Percentiles rank a stretch among this genome's conserved stretches.
Evolutionary conservation across 106 monocot species (phyloP).

Genomic region (Narthecium ossifragum): DNA sequence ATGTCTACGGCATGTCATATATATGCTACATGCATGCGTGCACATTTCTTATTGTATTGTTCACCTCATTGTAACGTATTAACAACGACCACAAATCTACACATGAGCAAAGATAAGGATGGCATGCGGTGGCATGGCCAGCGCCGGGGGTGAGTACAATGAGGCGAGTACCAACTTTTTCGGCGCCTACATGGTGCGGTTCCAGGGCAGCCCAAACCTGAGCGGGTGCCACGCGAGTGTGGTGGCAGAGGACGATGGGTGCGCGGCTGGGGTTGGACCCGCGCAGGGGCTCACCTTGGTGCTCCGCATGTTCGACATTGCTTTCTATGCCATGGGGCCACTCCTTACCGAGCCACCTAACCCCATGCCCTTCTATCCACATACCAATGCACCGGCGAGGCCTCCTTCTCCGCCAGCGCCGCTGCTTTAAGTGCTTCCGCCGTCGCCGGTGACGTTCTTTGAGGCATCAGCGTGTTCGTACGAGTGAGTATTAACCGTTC

Average conservation of each 20-base stretch:
- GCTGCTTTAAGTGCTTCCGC: neutral
- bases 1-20: too few relatives aligned
- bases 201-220: slow-evolving; percentile 55
- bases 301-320: slow-evolving; percentile 45
- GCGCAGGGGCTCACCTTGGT: slow-evolving; percentile 33
- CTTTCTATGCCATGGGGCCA: slow-evolving; percentile 44
- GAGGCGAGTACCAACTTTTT: slow-evolving; percentile 56
- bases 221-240: slow-evolving; percentile 48
- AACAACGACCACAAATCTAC: too few relatives aligned
- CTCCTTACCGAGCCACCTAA: slow-evolving; percentile 47
- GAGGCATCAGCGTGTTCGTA: slow-evolving; percentile 26
- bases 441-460: neutral
- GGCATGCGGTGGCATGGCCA: too few relatives aligned
- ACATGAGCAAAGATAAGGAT: too few relatives aligned
- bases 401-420: slow-evolving; percentile 2
- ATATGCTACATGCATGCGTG: too few relatives aligned
- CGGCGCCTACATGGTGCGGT: slow-evolving; percentile 44
- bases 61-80: too few relatives aligned
- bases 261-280: slow-evolving; percentile 28
- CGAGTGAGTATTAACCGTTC: slow-evolving; percentile 30
- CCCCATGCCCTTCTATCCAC: slow-evolving; percentile 38
- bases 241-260: slow-evolving; percentile 23
- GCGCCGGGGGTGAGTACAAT: too few relatives aligned
- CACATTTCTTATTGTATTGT: too few relatives aligned
- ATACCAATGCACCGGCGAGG: neutral